Evolutionary conservation across 2,329 filamentous ascomycete species (phyloP), one percentile per base, ranked within the genome.

Genomic region (Acrodontium crateriforme): DNA sequence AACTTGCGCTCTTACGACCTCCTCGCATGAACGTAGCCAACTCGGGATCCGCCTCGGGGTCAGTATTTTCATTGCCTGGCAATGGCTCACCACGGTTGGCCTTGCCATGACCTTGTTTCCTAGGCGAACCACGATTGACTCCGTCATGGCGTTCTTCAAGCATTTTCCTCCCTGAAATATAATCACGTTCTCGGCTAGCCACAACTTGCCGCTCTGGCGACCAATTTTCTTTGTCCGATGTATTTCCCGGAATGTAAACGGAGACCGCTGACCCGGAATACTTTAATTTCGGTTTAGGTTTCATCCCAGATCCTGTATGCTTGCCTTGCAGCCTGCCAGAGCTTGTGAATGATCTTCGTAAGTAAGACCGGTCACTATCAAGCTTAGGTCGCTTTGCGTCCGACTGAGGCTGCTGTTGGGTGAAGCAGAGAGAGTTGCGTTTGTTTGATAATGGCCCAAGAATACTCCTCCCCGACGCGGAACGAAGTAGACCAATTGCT

Each of bases 141-240:
- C n/a, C n/a, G n/a, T n/a, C n/a, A n/a, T n/a, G n/a, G n/a, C n/a
- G n/a, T n/a, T n/a, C n/a, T n/a, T n/a, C n/a, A n/a, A n/a, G n/a
- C n/a, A n/a, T n/a, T n/a, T n/a, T n/a, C n/a, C n/a, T n/a, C n/a
- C n/a, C n/a, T n/a, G n/a, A n/a, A n/a, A n/a, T n/a, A n/a, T n/a
- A n/a, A n/a, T n/a, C n/a, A n/a, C n/a, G n/a, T n/a, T n/a, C n/a
- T n/a, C n/a, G n/a, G 10, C n/a, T 8, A n/a, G 20, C 20, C 20
- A 8, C 20, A 22, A 8, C 10, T 12, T 22, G 10, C 8, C 20
- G 20, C 20, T 63, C 2, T 63, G 75, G 46, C 62, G 70, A 69
- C 71, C 83, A 91, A 49, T 95, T 95, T 59, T 95, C 87, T 58
- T 95, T 95, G 52, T 95, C 87, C 1, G 83, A 93, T 45, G 93